Evolutionary conservation across 2,329 filamentous ascomycete species (phyloP).

Genomic region (Colletotrichum kahawae): DNA sequence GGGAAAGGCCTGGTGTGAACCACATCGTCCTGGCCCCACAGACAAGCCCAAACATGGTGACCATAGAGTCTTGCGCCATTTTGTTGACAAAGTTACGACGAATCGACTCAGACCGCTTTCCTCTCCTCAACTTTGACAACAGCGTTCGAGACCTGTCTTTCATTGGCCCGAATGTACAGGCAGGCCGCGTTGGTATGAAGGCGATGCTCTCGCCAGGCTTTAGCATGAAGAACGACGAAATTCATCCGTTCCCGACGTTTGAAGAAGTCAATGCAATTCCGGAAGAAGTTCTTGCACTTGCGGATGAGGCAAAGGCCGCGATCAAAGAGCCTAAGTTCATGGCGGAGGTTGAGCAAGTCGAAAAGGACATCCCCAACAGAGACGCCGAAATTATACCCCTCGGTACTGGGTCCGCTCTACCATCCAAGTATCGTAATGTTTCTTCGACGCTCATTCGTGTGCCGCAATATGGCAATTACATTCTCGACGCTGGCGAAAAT

Average conservation of each 20-base stretch:
- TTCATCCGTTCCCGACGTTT: constrained; percentile 46
- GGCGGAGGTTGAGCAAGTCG: constrained; percentile 52
- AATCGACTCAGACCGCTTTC: constrained; percentile 77
- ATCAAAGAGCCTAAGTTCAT: constrained; percentile 51
- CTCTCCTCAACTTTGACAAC: constrained; percentile 71
- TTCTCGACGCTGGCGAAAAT: constrained; percentile 92
- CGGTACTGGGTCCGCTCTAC: constrained; percentile 88
- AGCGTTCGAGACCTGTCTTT: constrained; percentile 29
- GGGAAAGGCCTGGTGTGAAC: constrained; percentile 61
- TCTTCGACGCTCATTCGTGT: constrained; percentile 85
- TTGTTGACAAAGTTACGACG: constrained; percentile 73
- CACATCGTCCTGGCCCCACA: constrained; percentile 83
- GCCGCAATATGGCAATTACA: constrained; percentile 83
- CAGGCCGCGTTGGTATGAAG: constrained; percentile 49
- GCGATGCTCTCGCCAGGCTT: constrained; percentile 53
- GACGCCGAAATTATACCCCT: constrained; percentile 86
- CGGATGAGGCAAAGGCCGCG: constrained; percentile 49
- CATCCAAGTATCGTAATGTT: constrained; percentile 95
- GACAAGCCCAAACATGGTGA: constrained; percentile 75
- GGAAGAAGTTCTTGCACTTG: constrained; percentile 55
- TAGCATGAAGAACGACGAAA: constrained; percentile 48
- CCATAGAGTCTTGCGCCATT: constrained; percentile 69
- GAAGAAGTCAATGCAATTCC: constrained; percentile 45
- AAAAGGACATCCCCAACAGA: constrained; percentile 71
- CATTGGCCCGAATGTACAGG: constrained; percentile 34